phyloP scores from a whole-genome alignment of 257 asterid species.

The Orobanche coerulescens region DNA sequence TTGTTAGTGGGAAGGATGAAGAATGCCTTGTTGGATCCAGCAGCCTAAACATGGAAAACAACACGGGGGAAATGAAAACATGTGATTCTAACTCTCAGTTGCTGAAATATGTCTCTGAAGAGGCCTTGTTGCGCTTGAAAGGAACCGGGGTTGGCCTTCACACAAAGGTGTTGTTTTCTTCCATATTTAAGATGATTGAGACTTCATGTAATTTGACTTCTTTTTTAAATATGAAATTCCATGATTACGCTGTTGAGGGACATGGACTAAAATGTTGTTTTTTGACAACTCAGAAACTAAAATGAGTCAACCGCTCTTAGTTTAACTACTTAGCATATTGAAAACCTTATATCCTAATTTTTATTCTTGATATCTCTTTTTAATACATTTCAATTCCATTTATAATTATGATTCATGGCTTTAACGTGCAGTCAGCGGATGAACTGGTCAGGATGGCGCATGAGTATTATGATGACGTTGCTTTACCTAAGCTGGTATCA shows the following conservation, averaged over 20 bases:
- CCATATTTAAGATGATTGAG: constrained; percentile 3
- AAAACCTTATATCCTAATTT: too few relatives aligned
- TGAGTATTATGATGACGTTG: constrained; percentile 76
- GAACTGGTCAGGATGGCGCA: constrained; percentile 82
- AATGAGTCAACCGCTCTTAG: not conserved
- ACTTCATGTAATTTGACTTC: not conserved
- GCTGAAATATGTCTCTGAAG: constrained; percentile 58
- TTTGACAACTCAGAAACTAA: not conserved
- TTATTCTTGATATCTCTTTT: constrained; percentile 1
- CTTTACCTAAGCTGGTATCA: constrained; percentile 95
- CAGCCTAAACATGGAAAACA: constrained; percentile 37
- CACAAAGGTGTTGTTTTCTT: constrained; percentile 47
- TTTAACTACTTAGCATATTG: too few relatives aligned
- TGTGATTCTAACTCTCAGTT: constrained; percentile 40
- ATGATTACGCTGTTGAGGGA: constrained; percentile 1
- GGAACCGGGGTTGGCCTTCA: constrained; percentile 75
- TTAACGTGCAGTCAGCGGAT: constrained; percentile 64
- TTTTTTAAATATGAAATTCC: not conserved
- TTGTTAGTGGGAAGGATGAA: constrained; percentile 35
- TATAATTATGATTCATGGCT: constrained; percentile 18
- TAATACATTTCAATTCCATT: not conserved
- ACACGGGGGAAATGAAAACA: constrained; percentile 27
- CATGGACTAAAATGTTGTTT: constrained; percentile 3
- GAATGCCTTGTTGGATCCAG: constrained; percentile 34
- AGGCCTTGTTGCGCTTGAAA: constrained; percentile 63